A percentile compares a stretch with the other conserved stretches of the same genome.
Conservation (phyloP, 2,329 filamentous ascomycete species). For the Sordariomycetes sp. region DNA sequence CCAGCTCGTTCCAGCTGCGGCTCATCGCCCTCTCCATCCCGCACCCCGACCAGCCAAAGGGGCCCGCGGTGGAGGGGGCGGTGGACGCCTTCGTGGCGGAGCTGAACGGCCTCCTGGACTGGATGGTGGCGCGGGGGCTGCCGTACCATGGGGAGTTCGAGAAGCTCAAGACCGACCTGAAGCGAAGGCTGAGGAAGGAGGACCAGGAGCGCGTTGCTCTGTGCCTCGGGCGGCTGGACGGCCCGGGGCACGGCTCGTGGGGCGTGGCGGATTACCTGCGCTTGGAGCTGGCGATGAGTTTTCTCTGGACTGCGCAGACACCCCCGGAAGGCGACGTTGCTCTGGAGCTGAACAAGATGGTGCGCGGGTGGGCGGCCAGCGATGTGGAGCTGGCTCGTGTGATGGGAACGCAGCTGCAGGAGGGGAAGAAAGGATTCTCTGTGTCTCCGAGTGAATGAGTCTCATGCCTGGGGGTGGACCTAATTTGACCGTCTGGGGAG, state of each 20-base stretch:
- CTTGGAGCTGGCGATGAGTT: neutral
- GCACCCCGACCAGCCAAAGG: neutral
- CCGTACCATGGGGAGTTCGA: conserved; percentile 15
- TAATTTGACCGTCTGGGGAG: neutral
- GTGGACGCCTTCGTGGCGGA: neutral
- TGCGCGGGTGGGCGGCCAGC: conserved; percentile 9
- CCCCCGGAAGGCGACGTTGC: neutral
- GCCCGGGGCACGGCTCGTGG: neutral
- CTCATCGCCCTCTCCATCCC: conserved; percentile 10
- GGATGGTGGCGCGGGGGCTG: conserved; percentile 6
- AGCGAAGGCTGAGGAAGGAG: neutral
- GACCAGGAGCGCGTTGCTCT: neutral
- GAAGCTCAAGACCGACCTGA: conserved; percentile 7
- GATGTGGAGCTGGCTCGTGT: neutral
- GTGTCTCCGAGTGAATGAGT: neutral
- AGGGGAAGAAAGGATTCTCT: neutral
- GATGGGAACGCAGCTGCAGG: neutral
- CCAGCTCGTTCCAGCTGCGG: conserved; percentile 9
- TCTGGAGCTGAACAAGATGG: conserved; percentile 1
- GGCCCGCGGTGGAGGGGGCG: neutral
- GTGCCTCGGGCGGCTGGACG: neutral
- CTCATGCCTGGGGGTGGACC: neutral
- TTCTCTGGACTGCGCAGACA: neutral
- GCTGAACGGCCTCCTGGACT: conserved; percentile 8
- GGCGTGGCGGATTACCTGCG: neutral